Base-by-base conservation (phyloP, 345 rosid genomes). In the Orychophragmus violaceus region DNA sequence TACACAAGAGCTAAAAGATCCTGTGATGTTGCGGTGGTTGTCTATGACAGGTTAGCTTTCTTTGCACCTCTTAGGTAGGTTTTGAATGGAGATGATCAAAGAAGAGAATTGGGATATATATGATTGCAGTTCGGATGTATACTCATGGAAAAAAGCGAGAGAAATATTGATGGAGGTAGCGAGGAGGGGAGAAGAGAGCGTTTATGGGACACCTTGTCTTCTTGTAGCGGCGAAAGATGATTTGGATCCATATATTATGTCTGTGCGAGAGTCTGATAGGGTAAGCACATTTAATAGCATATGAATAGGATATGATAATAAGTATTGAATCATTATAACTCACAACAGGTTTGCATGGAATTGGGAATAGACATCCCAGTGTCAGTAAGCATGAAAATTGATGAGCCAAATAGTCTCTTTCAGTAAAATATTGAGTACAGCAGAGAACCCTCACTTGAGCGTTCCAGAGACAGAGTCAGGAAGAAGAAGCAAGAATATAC, bases 211-310 rank as follows among this genome's bases (percentile, higher is more conserved):
- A 54, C 97, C 97, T 17, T 83, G 95, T 68, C 83, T 87, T 21
- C 84, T 90, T 28, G 72, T 90, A 54, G 91, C 95, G 8, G 87
- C 94, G 4, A 90, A 90, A 73, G 88, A 83, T 78, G 97, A 84
- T 77, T 66, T 87, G 74, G 83, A 81, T 66, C 77, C 93, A 44
- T 76, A 74, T 80, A 82, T 81, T 49, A 76, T 79, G 82, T 74
- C 88, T 21, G 77, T 82, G 52, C 91, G 82, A 57, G 87, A 84
- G 59, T 76, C 91, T 21, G 79, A 80, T 39, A 73, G 77, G 81
- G 90, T 83, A 81, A 60, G 9, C 21, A 30, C 42, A 22, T 59
- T 50, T 24, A 32, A 10, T 19, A 46, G 52, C 24, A 45, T 8
- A 8, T 18, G 13, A 45, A 37, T 16, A 13, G 18, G 45, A 14